Conservation (phyloP, 2,329 filamentous ascomycete genomes). For the Ophiostoma tasmaniense region DNA sequence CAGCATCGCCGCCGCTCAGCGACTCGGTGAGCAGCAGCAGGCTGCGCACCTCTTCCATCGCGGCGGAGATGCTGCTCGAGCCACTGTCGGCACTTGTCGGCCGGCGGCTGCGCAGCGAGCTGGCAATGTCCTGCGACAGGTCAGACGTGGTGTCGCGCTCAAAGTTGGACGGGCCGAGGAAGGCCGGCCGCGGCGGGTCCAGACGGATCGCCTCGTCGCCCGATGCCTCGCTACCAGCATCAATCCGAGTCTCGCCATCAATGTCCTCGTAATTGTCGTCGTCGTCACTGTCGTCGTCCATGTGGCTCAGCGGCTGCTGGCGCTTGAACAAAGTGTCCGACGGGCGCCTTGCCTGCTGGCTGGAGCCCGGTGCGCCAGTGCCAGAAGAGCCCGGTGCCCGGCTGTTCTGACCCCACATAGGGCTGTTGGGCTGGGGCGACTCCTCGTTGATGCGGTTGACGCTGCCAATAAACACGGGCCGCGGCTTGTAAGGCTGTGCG, state of each 20-base stretch:
- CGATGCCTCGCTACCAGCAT: background rate
- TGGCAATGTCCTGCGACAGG: conserved; percentile 20
- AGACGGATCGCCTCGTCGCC: conserved; percentile 14
- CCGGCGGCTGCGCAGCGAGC: conserved; percentile 14
- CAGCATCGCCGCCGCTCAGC: background rate
- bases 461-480: conserved; percentile 20
- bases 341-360: background rate
- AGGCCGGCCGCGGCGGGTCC: conserved; percentile 17
- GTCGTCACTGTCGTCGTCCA: conserved; percentile 1
- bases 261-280: conserved; percentile 2
- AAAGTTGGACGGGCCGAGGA: background rate
- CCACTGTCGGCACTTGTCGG: conserved; percentile 11
- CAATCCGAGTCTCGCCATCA: background rate
- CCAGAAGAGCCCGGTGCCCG: background rate
- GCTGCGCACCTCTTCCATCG: conserved; percentile 21
- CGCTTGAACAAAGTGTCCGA: background rate
- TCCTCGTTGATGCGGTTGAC: conserved; percentile 17
- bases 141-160: conserved; percentile 8
- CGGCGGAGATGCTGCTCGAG: conserved; percentile 19
- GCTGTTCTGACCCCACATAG: conserved; percentile 1
- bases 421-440: conserved; percentile 12
- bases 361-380: background rate
- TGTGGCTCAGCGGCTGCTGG: background rate
- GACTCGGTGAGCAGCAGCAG: conserved; percentile 16
- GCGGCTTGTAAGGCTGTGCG: conserved; percentile 19